phyloP scores from a whole-genome alignment of 371 early-diverging fungal species.

The Actinomortierella wolfii region DNA sequence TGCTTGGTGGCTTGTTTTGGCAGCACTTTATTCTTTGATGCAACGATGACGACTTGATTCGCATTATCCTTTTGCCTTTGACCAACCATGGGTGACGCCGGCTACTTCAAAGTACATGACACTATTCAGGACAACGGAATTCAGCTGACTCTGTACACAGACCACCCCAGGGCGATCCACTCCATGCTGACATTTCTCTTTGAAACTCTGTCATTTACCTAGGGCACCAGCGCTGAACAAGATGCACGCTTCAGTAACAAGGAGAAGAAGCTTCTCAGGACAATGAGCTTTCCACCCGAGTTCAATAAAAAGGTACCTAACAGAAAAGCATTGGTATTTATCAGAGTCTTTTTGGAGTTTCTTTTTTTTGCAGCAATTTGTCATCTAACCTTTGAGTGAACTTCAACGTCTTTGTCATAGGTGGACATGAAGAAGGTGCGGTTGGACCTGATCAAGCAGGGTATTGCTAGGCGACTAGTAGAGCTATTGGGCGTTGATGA shows the following conservation, averaged over 20 bases:
- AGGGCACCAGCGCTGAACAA: conserved; percentile 86
- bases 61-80: not conserved
- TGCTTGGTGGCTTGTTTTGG: not conserved
- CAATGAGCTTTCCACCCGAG: conserved; percentile 83
- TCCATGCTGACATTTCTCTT: not conserved
- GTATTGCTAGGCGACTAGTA: conserved; percentile 81
- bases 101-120: conserved; percentile 72
- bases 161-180: too few relatives aligned
- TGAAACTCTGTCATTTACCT: not conserved
- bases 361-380: not conserved
- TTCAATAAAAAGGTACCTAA: conserved; percentile 76
- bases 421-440: conserved; percentile 92
- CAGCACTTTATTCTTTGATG: not conserved
- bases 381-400: not conserved
- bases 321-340: not conserved
- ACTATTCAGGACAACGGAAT: not conserved
- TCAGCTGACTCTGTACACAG: not conserved
- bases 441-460: conserved; percentile 75
- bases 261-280: conserved; percentile 80
- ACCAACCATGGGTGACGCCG: conserved; percentile 73
- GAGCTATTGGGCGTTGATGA: conserved; percentile 91
- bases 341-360: not conserved
- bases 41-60: too few relatives aligned
- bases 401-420: conserved; percentile 45
- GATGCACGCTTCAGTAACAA: conserved; percentile 91